Evolutionary conservation across 129 eudicot genomes (phyloP), one percentile per base, ranked within the genome.

Genomic region (Helichrysum umbraculigerum): DNA sequence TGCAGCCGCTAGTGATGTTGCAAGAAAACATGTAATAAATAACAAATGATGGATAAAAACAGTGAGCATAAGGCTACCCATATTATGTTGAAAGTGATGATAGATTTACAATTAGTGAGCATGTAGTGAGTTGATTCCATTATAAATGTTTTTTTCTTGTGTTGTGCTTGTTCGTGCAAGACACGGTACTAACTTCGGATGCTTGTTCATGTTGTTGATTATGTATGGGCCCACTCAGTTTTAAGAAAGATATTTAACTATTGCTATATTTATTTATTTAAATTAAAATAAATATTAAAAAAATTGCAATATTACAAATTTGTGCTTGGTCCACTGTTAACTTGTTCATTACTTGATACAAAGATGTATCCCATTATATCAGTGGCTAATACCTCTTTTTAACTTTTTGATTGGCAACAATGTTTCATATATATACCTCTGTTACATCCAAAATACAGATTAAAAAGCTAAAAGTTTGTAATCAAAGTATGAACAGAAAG

Each of bases 1-100:
- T 39, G 42, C 66, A 4, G 72, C 71, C 6, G 41, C 7, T 4
- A 62, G 21, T 17, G 63, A 57, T 11, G 52, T 32, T 42, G 62
- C 71, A 1, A 70, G 52, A 78, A 71, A 78, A 62, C 70, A 39
- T 30, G 82, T n/a, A 62, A 77, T 10, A 19, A 65, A 56, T 11
- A 22, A 59, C 35, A 17, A 17, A 37, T 5, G 4, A 34, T 12
- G 56, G 29, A 28, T 67, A 34, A 39, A 17, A 28, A 8, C 32
- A 52, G 19, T 52, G 21, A 52, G 5, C 59, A 14, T 52, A 32
- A 50, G 5, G 42, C 14, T 62, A 63, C 65, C 33, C 73, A 76
- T 76, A 51, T 64, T 41, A 60, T 2, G 66, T 30, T 75, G 42
- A n/a, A 8, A 57, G 20, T n/a, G 44, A 39, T 39, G 44, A 39